These are phyloP conservation scores for Boletus coccyginus DNA, from an alignment of 768 basidiomycete species.

Conservation along the genomic window DNA sequence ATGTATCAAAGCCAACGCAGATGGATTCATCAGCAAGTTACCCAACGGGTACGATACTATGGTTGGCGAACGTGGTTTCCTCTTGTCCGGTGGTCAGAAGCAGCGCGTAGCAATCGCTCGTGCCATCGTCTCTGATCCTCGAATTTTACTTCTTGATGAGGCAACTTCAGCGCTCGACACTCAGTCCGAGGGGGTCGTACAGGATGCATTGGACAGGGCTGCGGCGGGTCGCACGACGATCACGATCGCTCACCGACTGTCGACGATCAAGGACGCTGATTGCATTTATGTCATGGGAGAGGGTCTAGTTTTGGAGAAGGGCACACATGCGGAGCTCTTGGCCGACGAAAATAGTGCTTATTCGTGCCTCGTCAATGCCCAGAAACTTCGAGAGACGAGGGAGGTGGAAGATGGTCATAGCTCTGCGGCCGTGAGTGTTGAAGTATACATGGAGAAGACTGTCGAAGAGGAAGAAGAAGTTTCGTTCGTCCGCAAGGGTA, in stretches of 20 bases:
- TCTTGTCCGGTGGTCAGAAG: slow-evolving; percentile 84
- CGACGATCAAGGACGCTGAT: slow-evolving; percentile 84
- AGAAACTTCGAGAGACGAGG: slow-evolving; percentile 65
- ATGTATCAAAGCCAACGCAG: slow-evolving; percentile 85
- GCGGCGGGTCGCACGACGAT: slow-evolving; percentile 75
- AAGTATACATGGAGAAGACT: slow-evolving; percentile 54
- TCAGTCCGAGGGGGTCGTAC: slow-evolving; percentile 83
- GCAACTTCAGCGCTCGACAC: slow-evolving; percentile 90
- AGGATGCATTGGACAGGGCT: slow-evolving; percentile 88
- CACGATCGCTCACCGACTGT: slow-evolving; percentile 76
- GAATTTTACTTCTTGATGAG: slow-evolving; percentile 85
- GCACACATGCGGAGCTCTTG: slow-evolving; percentile 73
- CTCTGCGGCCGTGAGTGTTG: slow-evolving; percentile 19
- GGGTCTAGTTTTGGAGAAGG: slow-evolving; percentile 76
- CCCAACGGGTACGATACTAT: slow-evolving; percentile 84
- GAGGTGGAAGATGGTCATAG: slow-evolving; percentile 30
- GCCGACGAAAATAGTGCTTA: slow-evolving; percentile 61
- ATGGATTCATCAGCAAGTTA: slow-evolving; percentile 81
- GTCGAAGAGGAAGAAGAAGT: slow-evolving; percentile 56
- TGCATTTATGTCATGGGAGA: slow-evolving; percentile 88
- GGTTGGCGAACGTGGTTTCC: slow-evolving; percentile 86
- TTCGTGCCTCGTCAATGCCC: slow-evolving; percentile 71
- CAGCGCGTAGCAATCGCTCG: slow-evolving; percentile 88
- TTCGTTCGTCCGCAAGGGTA: slow-evolving; percentile 47
- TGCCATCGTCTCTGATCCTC: slow-evolving; percentile 85